These are phyloP conservation scores for Austroboletus niveus DNA, from an alignment of 1,284 basidiomycete genomes.

Conservation along the genomic window DNA sequence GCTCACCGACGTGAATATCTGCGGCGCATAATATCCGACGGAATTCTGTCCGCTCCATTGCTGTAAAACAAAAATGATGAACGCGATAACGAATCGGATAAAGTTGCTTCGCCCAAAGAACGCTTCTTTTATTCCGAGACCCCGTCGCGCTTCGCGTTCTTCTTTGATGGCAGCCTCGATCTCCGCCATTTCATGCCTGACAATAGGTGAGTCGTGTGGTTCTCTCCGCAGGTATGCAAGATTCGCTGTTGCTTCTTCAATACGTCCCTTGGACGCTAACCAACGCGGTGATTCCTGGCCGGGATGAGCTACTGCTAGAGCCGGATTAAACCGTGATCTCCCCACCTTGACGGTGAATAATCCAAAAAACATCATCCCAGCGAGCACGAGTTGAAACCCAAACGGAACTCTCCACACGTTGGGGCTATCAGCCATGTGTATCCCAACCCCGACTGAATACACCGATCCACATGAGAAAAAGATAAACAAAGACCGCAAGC, in stretches of 20 bases:
- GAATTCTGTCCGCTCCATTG: conserved; percentile 61
- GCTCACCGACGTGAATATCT: conserved; percentile 62
- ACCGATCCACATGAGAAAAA: not conserved
- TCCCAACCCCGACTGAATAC: conserved; percentile 54
- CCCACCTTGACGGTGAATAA: conserved; percentile 64
- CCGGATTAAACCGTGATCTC: conserved; percentile 19
- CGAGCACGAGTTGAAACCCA: conserved; percentile 74
- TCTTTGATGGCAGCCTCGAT: conserved; percentile 68
- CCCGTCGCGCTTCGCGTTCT: conserved; percentile 55
- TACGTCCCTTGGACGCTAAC: conserved; percentile 54
- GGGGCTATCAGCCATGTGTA: conserved; percentile 48
- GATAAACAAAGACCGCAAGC: not conserved
- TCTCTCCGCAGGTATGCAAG: conserved; percentile 60
- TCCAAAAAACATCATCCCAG: conserved; percentile 73
- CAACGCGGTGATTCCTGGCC: conserved; percentile 65
- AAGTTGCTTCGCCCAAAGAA: conserved; percentile 76
- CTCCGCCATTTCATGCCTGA: conserved; percentile 55
- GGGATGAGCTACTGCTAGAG: conserved; percentile 13
- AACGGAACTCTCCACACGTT: conserved; percentile 74
- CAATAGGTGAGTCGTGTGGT: conserved; percentile 41
- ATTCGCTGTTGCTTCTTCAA: conserved; percentile 49
- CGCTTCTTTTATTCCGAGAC: conserved; percentile 61
- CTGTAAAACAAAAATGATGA: conserved; percentile 51
- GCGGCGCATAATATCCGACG: conserved; percentile 76
- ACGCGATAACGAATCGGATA: conserved; percentile 57